Percentiles rank a stretch among this genome's conserved stretches.
phyloP scores from a whole-genome alignment of 495 filamentous ascomycete genomes.

The Penicillium parvum region DNA sequence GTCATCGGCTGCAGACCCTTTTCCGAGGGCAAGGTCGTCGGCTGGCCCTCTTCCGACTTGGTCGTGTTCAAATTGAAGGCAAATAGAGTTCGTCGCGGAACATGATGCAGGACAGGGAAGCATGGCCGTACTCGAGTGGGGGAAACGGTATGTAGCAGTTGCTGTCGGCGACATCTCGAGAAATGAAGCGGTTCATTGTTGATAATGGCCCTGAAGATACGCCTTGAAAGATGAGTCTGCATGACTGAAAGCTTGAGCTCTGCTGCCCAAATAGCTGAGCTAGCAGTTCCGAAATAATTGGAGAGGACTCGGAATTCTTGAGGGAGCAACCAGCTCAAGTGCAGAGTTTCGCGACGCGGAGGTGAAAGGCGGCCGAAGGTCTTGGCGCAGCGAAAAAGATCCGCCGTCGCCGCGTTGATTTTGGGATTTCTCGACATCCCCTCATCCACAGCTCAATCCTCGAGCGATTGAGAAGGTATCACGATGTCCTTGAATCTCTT shows the following conservation, averaged over 20 bases:
- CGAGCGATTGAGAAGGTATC: too few species aligned
- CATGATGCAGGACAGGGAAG: slow-evolving; percentile 15
- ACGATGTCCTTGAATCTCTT: slow-evolving; percentile 34
- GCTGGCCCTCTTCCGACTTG: slow-evolving; percentile 14
- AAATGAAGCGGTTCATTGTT: slow-evolving; percentile 57
- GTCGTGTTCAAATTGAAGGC: slow-evolving; percentile 26
- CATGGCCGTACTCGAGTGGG: slow-evolving; percentile 21
- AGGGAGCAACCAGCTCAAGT: neutral
- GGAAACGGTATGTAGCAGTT: slow-evolving; percentile 33
- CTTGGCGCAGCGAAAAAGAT: slow-evolving; percentile 32
- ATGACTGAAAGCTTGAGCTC: slow-evolving; percentile 41
- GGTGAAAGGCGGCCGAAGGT: slow-evolving; percentile 23
- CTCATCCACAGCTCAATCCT: neutral
- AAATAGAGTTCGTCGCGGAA: slow-evolving; percentile 33
- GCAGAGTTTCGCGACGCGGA: slow-evolving; percentile 20
- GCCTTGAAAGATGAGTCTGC: slow-evolving; percentile 77
- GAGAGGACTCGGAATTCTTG: neutral
- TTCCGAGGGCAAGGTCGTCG: slow-evolving; percentile 34
- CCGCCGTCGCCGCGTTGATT: slow-evolving; percentile 9
- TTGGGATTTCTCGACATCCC: neutral
- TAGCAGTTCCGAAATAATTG: neutral
- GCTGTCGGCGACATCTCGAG: slow-evolving; percentile 34
- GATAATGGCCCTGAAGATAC: slow-evolving; percentile 67
- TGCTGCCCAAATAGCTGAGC: neutral
- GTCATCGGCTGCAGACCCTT: slow-evolving; percentile 42